Evolutionary conservation across 257 asterid genomes (phyloP).

Genomic region (Avicennia marina): DNA sequence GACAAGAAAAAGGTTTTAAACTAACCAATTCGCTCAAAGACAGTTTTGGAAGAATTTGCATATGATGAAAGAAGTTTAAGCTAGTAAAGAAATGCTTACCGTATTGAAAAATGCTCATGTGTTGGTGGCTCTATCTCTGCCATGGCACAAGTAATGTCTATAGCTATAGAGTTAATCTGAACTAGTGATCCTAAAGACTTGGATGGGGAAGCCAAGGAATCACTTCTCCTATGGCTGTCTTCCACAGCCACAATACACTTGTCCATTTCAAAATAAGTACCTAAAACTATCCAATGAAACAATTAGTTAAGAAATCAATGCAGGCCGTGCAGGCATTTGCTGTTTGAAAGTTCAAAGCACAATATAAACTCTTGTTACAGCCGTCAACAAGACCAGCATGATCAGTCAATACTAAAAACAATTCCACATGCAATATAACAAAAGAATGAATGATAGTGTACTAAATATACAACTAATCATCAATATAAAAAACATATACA

Average conservation of each 20-base stretch:
- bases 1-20: not conserved
- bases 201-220: constrained; percentile 24
- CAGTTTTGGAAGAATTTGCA: not conserved
- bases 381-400: not conserved
- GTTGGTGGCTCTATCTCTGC: constrained; percentile 30
- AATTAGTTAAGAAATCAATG: constrained; percentile 16
- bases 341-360: not conserved
- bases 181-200: constrained; percentile 39
- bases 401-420: not conserved
- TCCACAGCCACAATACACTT: constrained; percentile 26
- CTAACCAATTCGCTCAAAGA: not conserved
- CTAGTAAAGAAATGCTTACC: constrained; percentile 33
- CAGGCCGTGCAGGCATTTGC: not conserved
- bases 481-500: not conserved
- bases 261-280: constrained; percentile 32
- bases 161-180: constrained; percentile 44
- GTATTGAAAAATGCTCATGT: constrained; percentile 65
- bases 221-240: constrained; percentile 22
- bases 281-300: constrained; percentile 18
- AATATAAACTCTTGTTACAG: not conserved
- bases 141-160: constrained; percentile 41
- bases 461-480: not conserved
- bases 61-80: not conserved
- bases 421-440: not conserved
- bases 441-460: not conserved